Percentiles rank a stretch among this genome's conserved stretches.
Evolutionary conservation across 768 basidiomycete genomes (phyloP).

Genomic region (Suillus americanus): DNA sequence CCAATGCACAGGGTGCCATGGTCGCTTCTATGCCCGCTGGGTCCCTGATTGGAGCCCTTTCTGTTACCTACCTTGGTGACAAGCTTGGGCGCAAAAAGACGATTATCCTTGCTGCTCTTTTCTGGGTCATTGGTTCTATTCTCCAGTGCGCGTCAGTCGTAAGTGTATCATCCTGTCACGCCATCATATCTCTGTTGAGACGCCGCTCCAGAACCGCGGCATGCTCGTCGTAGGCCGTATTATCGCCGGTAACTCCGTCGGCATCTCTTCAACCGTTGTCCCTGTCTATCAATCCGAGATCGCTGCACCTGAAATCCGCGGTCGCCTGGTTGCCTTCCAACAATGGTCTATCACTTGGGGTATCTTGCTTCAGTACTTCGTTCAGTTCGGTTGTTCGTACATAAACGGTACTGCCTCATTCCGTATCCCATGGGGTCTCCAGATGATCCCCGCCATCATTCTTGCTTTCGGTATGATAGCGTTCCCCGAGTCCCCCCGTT

Average conservation of each 20-base stretch:
- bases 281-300: constrained; percentile 78
- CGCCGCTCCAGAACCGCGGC: constrained; percentile 51
- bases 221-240: constrained; percentile 75
- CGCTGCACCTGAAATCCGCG: constrained; percentile 69
- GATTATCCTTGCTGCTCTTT: constrained; percentile 61
- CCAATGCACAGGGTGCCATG: constrained; percentile 66
- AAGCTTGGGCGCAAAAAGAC: constrained; percentile 63
- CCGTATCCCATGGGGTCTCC: constrained; percentile 79
- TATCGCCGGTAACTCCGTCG: constrained; percentile 67
- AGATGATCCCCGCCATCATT: constrained; percentile 75
- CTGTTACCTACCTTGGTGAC: constrained; percentile 65
- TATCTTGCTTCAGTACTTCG: constrained; percentile 73
- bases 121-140: constrained; percentile 74
- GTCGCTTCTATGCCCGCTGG: constrained; percentile 79
- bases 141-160: constrained; percentile 64
- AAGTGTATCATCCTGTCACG: constrained; percentile 13
- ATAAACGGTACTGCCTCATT: constrained; percentile 71
- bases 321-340: constrained; percentile 73
- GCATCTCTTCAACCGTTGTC: constrained; percentile 63
- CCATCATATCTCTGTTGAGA: neutral
- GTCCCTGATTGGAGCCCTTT: constrained; percentile 64
- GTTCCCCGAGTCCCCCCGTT: constrained; percentile 74
- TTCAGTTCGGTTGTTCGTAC: constrained; percentile 70
- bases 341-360: constrained; percentile 85
- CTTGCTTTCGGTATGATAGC: constrained; percentile 64